These are phyloP conservation scores for Fusarium sp. DNA, from an alignment of 2,329 filamentous ascomycete genomes.

Conservation along the genomic window DNA sequence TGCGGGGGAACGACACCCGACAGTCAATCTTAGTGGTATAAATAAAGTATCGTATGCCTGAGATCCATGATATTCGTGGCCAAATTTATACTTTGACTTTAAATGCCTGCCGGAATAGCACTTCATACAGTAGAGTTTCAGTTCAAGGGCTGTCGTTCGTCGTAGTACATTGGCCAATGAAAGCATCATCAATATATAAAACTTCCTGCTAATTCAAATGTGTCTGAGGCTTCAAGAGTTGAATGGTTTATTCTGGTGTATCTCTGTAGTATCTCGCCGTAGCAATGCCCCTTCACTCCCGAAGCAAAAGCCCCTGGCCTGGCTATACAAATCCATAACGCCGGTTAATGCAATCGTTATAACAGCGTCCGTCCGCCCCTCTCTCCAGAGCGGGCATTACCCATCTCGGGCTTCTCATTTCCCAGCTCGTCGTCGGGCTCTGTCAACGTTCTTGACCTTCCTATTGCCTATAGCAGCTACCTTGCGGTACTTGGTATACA, in stretches of 20 bases:
- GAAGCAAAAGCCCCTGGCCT: neutral
- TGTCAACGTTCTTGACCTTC: conserved; percentile 63
- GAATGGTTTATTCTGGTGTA: conserved; percentile 8
- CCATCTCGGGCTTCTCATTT: conserved; percentile 14
- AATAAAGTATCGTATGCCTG: neutral
- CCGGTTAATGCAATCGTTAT: conserved; percentile 33
- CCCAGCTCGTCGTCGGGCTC: conserved; percentile 55
- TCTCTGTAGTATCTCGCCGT: conserved; percentile 6
- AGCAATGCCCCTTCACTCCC: neutral
- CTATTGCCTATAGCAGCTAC: conserved; percentile 66
- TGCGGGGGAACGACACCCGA: conserved; percentile 27
- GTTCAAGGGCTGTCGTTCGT: neutral
- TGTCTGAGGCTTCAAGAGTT: neutral
- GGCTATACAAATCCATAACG: conserved; percentile 28
- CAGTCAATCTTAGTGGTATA: neutral
- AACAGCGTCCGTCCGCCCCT: neutral
- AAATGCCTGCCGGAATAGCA: neutral
- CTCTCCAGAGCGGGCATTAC: conserved; percentile 10
- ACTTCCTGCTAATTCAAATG: neutral
- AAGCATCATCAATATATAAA: neutral
- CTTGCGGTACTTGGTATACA: conserved; percentile 72
- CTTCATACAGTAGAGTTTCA: neutral
- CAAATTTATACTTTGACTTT: neutral
- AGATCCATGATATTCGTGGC: neutral
- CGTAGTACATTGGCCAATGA: neutral